Evolutionary conservation across 306 rosid species (phyloP), one percentile per base, ranked within the genome.

Genomic region (Luffa aegyptiaca): DNA sequence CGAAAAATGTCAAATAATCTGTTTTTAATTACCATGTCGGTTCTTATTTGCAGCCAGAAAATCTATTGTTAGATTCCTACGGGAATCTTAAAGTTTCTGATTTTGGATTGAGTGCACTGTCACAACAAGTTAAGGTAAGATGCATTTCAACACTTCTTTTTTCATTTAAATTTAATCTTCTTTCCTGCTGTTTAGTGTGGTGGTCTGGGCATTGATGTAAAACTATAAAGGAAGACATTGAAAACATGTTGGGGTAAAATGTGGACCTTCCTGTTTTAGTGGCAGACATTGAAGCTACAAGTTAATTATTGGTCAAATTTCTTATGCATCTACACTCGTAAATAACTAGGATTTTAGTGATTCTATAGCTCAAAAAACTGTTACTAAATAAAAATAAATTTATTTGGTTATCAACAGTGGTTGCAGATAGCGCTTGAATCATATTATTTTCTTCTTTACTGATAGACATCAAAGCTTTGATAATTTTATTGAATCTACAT

Each of bases 11-110:
- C 31, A 6, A 66, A 35, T 79, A 10, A 52, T 58, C 64, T 53
- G 3, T 39, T 20, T 42, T 37, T 49, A 5, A 36, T 64, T 58
- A 61, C 79, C 69, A 63, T 64, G 71, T 78, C 75, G 56, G 26
- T 86, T 84, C 80, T 76, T 35, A 20, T 79, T 57, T 85, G 87
- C 96, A 93, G 99, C 99, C 99, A 33, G 99, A 95, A 85, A 95
- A 95, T 85, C 86, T 95, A 77, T 91, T 95, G 33, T 86, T 95
- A 85, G 99, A 95, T 89, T 42, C 85, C 55, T 8, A n/a, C 42
- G 99, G 97, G 69, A 84, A 91, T 82, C 99, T 95, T 58, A 95
- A 95, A 84, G 99, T 95, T 84, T 95, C 99, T 18, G 99, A 95
- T 88, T 95, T 95, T 80, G 99, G 99, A 70, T 86, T 93, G 86